Base-by-base conservation (phyloP, 345 rosid genomes). In the Melaleuca quinquenervia region DNA sequence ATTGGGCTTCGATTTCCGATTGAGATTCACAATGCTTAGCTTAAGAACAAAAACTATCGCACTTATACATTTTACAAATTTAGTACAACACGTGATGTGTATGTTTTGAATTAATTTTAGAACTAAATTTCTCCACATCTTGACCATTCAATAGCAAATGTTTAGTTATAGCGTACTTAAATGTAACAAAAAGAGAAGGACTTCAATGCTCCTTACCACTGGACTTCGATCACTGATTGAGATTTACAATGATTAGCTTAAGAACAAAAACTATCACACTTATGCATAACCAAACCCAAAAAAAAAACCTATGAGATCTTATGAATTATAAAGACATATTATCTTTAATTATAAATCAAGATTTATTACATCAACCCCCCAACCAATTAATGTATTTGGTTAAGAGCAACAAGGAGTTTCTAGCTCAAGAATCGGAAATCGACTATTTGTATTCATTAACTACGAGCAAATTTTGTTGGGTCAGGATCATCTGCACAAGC, bases 391-490 rank as follows among this genome's bases (percentile, higher is more conserved):
- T 51, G 11, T 58, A 36, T 70, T 18, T 70, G 14, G 24, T 4
- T 18, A 2, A 13, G 48, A 48, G 7, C 22, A 3, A 32, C 5
- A 8, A 24, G 48, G 26, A 70, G 48, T 70, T 70, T 64, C 1
- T 70, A 8, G 48, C 48, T 70, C 1, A 20, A 70, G 41, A 70
- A 18, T 70, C 3, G 26, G 36, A 70, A 70, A 48, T 70, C 3
- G 10, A 70, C 36, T 36, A 70, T 41, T 70, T 70, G 24, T 13
- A 70, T 70, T 24, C 24, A 18, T 24, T 0, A 20, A 18, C 21
- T 36, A 18, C 44, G 3, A 64, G 36, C 44, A 29, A 64, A 29
- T 0, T 64, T 0, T 3, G 18, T 9, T 29, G 8, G 9, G 3
- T 64, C 44, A 16, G 16, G 36, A 29, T 11, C 8, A 14, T 32